A percentile compares a stretch with the other conserved stretches of the same genome.
Evolutionary conservation across 352 stramenopile genomes (phyloP).

Genomic region (Globisporangium uncinulatum): DNA sequence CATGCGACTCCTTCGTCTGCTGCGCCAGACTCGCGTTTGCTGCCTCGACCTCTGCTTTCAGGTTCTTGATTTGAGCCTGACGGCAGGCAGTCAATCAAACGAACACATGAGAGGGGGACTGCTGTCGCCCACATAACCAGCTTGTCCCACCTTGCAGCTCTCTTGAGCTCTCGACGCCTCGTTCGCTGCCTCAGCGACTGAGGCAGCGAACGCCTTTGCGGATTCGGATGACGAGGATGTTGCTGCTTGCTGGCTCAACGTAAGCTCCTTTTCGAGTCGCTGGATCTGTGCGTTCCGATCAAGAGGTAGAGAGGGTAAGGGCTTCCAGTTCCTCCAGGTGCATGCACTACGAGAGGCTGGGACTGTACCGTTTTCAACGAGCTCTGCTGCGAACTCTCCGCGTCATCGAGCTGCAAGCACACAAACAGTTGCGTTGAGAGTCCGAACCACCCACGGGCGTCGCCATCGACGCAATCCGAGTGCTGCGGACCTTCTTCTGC

Average conservation of each 20-base stretch:
- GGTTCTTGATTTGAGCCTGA: slow-evolving; percentile 33
- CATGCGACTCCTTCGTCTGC: slow-evolving; percentile 32
- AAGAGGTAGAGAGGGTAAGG: background rate
- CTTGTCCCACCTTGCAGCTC: slow-evolving; percentile 26
- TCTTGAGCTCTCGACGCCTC: slow-evolving; percentile 25
- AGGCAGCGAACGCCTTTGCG: slow-evolving; percentile 14
- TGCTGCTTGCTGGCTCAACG: slow-evolving; percentile 21
- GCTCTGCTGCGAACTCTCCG: slow-evolving; percentile 22
- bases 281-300: slow-evolving; percentile 32
- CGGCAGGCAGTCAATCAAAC: background rate
- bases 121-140: too few species aligned
- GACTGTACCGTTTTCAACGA: slow-evolving; percentile 45
- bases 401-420: slow-evolving; percentile 28
- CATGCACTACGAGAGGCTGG: background rate
- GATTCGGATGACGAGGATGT: slow-evolving; percentile 26
- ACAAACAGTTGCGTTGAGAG: background rate
- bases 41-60: slow-evolving; percentile 29
- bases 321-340: too few species aligned
- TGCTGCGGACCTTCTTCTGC: slow-evolving; percentile 48
- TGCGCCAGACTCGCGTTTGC: slow-evolving; percentile 44
- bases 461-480: background rate
- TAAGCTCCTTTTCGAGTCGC: slow-evolving; percentile 49
- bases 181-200: slow-evolving; percentile 11
- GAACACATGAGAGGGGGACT: background rate
- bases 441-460: background rate